A percentile compares a stretch with the other conserved stretches of the same genome.
Conservation (phyloP, 2,329 filamentous ascomycete genomes). For the Microascus cirrosus region DNA sequence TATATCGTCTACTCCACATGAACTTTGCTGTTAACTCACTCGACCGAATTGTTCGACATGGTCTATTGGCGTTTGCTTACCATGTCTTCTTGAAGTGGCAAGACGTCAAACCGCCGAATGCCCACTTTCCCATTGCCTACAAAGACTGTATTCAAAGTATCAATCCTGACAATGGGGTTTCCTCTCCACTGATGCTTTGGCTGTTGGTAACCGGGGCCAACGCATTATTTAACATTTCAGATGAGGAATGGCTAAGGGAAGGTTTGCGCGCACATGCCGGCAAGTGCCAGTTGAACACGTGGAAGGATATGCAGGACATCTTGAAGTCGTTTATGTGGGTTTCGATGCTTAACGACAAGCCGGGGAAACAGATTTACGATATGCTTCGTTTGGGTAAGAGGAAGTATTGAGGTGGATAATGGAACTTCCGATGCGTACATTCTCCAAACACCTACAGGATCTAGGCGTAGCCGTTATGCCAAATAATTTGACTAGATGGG, state of each 20-base stretch:
- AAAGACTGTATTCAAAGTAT: background rate
- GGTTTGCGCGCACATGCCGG: background rate
- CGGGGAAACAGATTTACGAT: background rate
- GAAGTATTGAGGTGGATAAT: background rate
- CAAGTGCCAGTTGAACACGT: background rate
- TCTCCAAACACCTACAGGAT: background rate
- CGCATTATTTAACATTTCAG: background rate
- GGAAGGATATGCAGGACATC: background rate
- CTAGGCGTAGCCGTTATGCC: too few relatives aligned
- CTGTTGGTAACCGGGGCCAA: background rate
- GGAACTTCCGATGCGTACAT: background rate
- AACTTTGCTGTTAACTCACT: slow-evolving; percentile 13
- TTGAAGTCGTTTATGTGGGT: background rate
- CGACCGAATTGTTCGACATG: slow-evolving; percentile 24
- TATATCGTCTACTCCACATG: slow-evolving; percentile 26
- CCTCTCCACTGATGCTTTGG: background rate
- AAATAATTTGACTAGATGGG: too few relatives aligned
- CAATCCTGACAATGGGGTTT: background rate
- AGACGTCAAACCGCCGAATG: slow-evolving; percentile 8
- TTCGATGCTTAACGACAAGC: background rate
- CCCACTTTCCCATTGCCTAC: background rate
- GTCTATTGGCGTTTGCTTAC: slow-evolving; percentile 24
- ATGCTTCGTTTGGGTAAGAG: background rate
- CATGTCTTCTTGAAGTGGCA: slow-evolving; percentile 27
- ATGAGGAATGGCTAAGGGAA: background rate